Evolutionary conservation across 495 filamentous ascomycete genomes (phyloP).

Genomic region (Podospora comata): DNA sequence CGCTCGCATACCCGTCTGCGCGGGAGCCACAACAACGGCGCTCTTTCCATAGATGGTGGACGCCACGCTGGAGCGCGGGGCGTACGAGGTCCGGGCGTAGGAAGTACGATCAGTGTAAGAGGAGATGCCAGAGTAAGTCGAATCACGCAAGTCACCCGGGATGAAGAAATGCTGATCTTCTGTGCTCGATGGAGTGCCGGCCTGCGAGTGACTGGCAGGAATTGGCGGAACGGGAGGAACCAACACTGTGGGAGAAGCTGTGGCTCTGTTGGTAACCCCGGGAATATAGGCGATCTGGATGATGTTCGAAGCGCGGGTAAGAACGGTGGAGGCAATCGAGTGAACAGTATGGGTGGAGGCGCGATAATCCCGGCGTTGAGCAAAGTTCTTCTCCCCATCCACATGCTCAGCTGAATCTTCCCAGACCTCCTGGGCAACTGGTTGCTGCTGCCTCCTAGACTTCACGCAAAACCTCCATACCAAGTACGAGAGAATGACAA

Average conservation of each 20-base stretch:
- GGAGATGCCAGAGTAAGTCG: constrained; percentile 66
- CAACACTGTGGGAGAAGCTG: constrained; percentile 74
- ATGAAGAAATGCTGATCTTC: constrained; percentile 93
- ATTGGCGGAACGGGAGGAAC: constrained; percentile 91
- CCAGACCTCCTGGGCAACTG: constrained; percentile 52
- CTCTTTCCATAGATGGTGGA: constrained; percentile 91
- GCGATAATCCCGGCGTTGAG: constrained; percentile 60
- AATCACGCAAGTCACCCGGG: constrained; percentile 86
- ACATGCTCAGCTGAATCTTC: constrained; percentile 53
- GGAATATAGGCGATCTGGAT: constrained; percentile 99
- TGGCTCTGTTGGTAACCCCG: constrained; percentile 89
- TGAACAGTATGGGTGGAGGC: constrained; percentile 81
- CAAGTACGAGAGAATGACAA: constrained; percentile 69
- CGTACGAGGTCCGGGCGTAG: constrained; percentile 62
- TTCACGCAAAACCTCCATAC: constrained; percentile 87
- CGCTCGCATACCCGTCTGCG: constrained; percentile 76
- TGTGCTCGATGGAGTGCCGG: constrained; percentile 53
- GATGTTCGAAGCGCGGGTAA: constrained; percentile 94
- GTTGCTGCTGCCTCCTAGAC: constrained; percentile 65
- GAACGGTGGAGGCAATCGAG: constrained; percentile 91
- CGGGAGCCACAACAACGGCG: constrained; percentile 71
- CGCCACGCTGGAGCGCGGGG: constrained; percentile 74
- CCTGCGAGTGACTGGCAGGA: constrained; percentile 61
- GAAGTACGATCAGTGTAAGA: constrained; percentile 65
- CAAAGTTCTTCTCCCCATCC: constrained; percentile 57